Conservation (phyloP, 1,284 basidiomycete species). For the Sporisorium reilianum region DNA sequence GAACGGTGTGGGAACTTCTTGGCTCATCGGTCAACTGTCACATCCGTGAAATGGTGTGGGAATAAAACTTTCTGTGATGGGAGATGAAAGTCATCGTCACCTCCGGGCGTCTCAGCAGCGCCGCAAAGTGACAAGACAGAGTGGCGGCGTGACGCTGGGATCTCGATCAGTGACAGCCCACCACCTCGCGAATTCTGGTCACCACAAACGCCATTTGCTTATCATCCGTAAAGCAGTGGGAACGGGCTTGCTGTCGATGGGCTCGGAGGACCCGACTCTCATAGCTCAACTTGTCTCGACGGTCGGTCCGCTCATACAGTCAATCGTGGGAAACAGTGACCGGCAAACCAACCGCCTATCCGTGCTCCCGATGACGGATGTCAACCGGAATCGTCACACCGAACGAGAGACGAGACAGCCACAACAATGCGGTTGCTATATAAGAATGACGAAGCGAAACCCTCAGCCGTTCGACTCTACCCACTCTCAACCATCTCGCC, state of each 20-base stretch:
- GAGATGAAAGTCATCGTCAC: neutral
- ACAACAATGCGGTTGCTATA: neutral
- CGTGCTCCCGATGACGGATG: neutral
- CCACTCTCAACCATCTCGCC: neutral
- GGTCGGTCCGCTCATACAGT: neutral
- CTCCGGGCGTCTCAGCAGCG: neutral
- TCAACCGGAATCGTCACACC: neutral
- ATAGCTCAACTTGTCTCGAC: neutral
- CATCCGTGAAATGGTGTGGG: neutral
- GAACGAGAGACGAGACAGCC: neutral
- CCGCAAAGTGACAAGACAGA: neutral
- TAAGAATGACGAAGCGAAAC: neutral
- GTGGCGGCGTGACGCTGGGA: neutral
- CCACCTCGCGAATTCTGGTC: neutral
- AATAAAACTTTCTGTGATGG: neutral
- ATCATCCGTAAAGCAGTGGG: neutral
- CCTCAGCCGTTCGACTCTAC: neutral
- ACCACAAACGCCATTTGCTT: neutral
- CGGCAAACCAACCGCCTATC: neutral
- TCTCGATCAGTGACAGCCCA: neutral
- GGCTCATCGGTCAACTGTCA: neutral
- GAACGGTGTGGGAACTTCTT: neutral
- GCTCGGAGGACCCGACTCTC: neutral
- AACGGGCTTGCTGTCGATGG: neutral
- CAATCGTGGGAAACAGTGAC: constrained; percentile 4